A percentile compares a stretch with the other conserved stretches of the same genome.
phyloP scores from a whole-genome alignment of 345 rosid species.

The Microcos paniculata region DNA sequence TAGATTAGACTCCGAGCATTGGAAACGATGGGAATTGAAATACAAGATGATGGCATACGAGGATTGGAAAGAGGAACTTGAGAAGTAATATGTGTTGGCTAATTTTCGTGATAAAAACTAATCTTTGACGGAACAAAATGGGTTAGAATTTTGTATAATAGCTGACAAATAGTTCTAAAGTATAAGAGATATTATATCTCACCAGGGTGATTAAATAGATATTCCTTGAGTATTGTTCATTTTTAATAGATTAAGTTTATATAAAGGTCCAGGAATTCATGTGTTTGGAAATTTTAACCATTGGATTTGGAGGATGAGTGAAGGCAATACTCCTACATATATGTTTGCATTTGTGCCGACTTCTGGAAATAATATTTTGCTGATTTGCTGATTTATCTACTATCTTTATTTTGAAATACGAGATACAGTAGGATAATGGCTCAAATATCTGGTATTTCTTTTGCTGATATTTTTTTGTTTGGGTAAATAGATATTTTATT shows the following conservation, averaged over 20 bases:
- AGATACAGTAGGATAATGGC: conserved; percentile 47
- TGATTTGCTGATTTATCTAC: neutral
- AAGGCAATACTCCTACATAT: no score
- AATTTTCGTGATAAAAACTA: neutral
- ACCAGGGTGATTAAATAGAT: neutral
- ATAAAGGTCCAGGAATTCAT: neutral
- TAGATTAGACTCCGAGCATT: neutral
- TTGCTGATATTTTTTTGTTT: no score
- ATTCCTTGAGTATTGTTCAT: neutral
- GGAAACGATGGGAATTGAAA: neutral
- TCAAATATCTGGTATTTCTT: conserved; percentile 39
- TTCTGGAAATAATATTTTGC: no score
- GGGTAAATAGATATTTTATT: no score
- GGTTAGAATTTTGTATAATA: neutral
- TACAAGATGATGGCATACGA: neutral
- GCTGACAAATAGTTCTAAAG: neutral
- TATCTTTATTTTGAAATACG: conserved; percentile 13
- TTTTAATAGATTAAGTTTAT: neutral
- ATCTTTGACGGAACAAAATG: neutral
- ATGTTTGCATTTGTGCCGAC: no score
- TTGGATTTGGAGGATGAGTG: neutral
- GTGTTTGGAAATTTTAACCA: neutral
- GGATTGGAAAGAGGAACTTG: neutral
- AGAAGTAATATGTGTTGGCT: neutral
- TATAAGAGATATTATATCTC: neutral